phyloP scores from a whole-genome alignment of 2,329 filamentous ascomycete species.

The Fusarium veterinarium region DNA sequence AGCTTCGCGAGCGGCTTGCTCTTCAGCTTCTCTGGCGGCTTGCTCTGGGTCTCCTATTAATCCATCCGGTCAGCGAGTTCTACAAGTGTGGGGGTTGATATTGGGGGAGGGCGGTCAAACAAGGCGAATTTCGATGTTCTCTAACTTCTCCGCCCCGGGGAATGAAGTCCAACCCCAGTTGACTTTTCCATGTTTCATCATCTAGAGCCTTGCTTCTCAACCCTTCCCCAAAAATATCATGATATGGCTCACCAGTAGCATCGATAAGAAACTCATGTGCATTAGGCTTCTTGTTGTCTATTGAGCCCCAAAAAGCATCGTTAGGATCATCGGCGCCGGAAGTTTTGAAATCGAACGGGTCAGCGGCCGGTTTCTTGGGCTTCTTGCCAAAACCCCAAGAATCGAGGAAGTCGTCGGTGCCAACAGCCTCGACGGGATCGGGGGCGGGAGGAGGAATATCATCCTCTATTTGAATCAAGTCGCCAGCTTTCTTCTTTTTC shows the following conservation, averaged over 20 bases:
- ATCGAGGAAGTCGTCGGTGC: conserved; percentile 65
- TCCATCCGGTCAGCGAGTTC: conserved; percentile 56
- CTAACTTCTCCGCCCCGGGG: conserved; percentile 59
- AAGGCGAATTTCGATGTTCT: conserved; percentile 52
- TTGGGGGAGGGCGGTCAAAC: conserved; percentile 58
- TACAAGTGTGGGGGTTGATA: conserved; percentile 60
- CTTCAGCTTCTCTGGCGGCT: conserved; percentile 38
- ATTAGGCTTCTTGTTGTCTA: conserved; percentile 57
- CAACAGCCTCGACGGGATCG: conserved; percentile 48
- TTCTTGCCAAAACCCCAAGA: conserved; percentile 68
- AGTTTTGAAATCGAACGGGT: conserved; percentile 51
- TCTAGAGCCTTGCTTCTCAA: conserved; percentile 57
- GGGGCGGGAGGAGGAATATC: conserved; percentile 46
- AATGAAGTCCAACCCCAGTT: conserved; percentile 58
- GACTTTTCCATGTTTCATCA: conserved; percentile 58
- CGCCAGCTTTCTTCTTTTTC: conserved; percentile 53
- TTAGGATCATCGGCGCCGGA: conserved; percentile 58
- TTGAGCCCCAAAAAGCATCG: conserved; percentile 54
- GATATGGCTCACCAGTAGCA: conserved; percentile 58
- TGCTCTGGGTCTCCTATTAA: conserved; percentile 49
- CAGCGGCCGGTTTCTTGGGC: conserved; percentile 49
- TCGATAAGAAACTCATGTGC: conserved; percentile 58
- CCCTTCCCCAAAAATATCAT: conserved; percentile 58
- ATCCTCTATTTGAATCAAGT: conserved; percentile 53
- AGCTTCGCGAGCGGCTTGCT: conserved; percentile 40